A percentile compares a stretch with the other conserved stretches of the same genome.
Evolutionary conservation across 2,329 filamentous ascomycete species (phyloP).

Genomic region (Cercospora sp.): DNA sequence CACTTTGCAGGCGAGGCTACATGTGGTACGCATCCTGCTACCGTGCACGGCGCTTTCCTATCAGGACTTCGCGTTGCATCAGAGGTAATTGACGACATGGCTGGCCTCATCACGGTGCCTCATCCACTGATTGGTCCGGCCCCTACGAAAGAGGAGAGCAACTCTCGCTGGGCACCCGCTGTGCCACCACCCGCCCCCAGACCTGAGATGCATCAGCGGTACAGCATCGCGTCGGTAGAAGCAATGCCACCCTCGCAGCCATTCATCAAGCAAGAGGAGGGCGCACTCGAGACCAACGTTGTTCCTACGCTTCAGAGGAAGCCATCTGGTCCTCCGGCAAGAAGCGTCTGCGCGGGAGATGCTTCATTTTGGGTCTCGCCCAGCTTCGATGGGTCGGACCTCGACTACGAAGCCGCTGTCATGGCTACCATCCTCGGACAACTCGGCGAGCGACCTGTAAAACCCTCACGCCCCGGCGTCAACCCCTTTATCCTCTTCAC

Average conservation of each 20-base stretch:
- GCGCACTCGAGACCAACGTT: not conserved
- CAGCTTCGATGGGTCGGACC: conserved; percentile 38
- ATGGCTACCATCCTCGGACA: conserved; percentile 56
- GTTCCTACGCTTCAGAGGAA: conserved; percentile 18
- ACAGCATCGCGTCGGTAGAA: not conserved
- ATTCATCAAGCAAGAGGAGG: conserved; percentile 34
- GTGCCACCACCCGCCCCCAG: not conserved
- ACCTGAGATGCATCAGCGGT: not conserved
- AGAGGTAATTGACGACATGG: conserved; percentile 76
- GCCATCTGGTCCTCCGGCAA: conserved; percentile 29
- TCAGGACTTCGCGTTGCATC: conserved; percentile 87
- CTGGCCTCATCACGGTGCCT: conserved; percentile 78
- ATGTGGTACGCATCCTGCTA: conserved; percentile 91
- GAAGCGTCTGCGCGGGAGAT: conserved; percentile 37
- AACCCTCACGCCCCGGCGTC: conserved; percentile 70
- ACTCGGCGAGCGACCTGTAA: conserved; percentile 73
- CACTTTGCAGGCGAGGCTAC: conserved; percentile 97
- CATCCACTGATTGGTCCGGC: conserved; percentile 68
- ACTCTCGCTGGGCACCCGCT: conserved; percentile 27
- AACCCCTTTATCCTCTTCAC: conserved; percentile 92
- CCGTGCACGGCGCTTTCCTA: conserved; percentile 93
- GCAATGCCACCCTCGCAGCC: conserved; percentile 4
- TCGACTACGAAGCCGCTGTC: conserved; percentile 59
- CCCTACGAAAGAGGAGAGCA: conserved; percentile 44
- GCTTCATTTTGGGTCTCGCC: conserved; percentile 37